phyloP scores from a whole-genome alignment of 768 basidiomycete species.

The Paxillus ammoniavirescens region DNA sequence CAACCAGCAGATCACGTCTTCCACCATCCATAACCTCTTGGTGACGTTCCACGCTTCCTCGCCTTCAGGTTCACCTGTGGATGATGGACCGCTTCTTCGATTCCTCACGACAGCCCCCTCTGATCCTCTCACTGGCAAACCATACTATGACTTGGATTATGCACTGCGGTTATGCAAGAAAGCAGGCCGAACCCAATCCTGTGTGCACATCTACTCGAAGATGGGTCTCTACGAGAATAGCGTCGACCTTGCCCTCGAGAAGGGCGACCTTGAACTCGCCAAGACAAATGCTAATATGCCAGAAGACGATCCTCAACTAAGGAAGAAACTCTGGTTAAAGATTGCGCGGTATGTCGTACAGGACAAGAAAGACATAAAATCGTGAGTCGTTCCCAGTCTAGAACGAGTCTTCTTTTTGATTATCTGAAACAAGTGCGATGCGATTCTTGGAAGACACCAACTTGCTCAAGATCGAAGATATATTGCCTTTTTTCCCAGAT shows the following conservation, averaged over 20 bases:
- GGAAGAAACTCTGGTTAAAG: conserved; percentile 97
- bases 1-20: conserved; percentile 73
- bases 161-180: conserved; percentile 90
- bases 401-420: neutral
- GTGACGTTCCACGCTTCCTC: conserved; percentile 79
- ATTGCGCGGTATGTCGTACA: conserved; percentile 98
- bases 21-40: conserved; percentile 91
- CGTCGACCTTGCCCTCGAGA: conserved; percentile 91
- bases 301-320: conserved; percentile 79
- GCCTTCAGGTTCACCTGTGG: conserved; percentile 44
- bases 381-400: conserved; percentile 53
- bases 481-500: conserved; percentile 98
- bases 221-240: conserved; percentile 97
- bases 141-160: conserved; percentile 97
- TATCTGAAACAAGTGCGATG: conserved; percentile 71
- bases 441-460: conserved; percentile 92
- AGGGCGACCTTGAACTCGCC: conserved; percentile 93
- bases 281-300: conserved; percentile 95
- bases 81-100: conserved; percentile 75
- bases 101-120: conserved; percentile 82
- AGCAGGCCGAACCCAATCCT: conserved; percentile 77
- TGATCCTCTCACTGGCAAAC: conserved; percentile 78
- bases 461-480: conserved; percentile 96
- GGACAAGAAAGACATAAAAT: conserved; percentile 97
- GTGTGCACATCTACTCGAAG: conserved; percentile 95